Evolutionary conservation across 192 early-diverging fungal genomes (phyloP).

Genomic region (Coemansia sp.): DNA sequence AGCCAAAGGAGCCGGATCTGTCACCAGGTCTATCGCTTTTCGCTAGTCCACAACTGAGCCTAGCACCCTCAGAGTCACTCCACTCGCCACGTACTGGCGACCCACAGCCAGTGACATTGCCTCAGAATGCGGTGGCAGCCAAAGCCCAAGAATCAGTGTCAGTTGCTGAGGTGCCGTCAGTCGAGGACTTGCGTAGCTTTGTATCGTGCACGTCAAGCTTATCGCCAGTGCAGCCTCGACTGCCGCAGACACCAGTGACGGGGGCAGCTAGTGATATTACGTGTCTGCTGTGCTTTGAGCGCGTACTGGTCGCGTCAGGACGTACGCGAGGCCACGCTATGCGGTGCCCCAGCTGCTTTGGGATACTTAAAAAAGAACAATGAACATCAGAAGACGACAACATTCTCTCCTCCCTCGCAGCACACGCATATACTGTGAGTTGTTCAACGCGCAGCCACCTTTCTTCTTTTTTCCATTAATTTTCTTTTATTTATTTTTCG

Average conservation of each 20-base stretch:
- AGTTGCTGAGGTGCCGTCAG: background rate
- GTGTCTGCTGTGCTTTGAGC: conserved; percentile 50
- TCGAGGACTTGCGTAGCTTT: background rate
- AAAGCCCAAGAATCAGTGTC: background rate
- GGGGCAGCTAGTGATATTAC: background rate
- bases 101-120: background rate
- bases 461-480: background rate
- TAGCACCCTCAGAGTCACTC: background rate
- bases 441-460: background rate
- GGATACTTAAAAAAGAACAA: background rate
- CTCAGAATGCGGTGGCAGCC: background rate
- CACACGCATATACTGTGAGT: background rate
- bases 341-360: conserved; percentile 33
- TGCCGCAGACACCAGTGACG: background rate
- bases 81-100: background rate
- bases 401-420: too few species aligned
- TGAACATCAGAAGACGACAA: background rate
- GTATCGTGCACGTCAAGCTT: background rate
- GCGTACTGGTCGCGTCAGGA: conserved; percentile 11
- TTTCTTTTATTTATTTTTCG: background rate
- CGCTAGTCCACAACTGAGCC: background rate
- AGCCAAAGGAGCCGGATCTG: background rate
- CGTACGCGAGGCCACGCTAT: conserved; percentile 16
- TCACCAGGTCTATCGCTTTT: background rate
- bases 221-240: background rate